phyloP scores from a whole-genome alignment of 2,329 filamentous ascomycete species.

The Verticillium dahliae region DNA sequence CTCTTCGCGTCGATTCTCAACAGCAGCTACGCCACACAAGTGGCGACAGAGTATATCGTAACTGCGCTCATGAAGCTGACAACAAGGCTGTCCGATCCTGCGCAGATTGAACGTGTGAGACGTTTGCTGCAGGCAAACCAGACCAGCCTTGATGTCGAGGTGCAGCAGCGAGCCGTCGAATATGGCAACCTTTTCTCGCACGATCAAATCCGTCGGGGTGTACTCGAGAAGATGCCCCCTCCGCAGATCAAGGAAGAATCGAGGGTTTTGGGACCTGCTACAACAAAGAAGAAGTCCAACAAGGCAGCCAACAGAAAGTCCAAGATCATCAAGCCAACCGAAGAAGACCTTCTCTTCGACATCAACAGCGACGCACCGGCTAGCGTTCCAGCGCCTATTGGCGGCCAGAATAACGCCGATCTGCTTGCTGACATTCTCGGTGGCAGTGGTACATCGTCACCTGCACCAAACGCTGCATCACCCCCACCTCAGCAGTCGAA shows the following conservation, averaged over 20 bases:
- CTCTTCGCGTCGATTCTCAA: conserved; percentile 88
- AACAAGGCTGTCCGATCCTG: conserved; percentile 72
- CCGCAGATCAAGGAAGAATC: conserved; percentile 96
- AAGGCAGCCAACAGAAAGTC: conserved; percentile 67
- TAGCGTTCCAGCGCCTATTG: conserved; percentile 40
- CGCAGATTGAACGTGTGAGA: conserved; percentile 82
- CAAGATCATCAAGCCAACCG: conserved; percentile 74
- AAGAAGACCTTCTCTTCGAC: conserved; percentile 86
- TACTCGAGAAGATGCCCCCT: conserved; percentile 95
- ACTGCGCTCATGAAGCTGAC: conserved; percentile 94
- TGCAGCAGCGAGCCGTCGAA: conserved; percentile 93
- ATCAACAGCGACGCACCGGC: conserved; percentile 70
- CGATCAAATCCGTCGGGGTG: conserved; percentile 79
- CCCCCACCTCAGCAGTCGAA: conserved; percentile 50
- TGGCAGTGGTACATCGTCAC: conserved; percentile 60
- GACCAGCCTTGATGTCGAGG: conserved; percentile 86
- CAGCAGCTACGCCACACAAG: conserved; percentile 88
- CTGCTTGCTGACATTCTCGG: conserved; percentile 88
- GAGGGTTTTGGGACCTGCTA: conserved; percentile 76
- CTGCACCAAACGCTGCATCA: conserved; percentile 33
- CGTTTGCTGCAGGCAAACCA: conserved; percentile 71
- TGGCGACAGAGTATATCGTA: conserved; percentile 91
- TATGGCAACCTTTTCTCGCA: conserved; percentile 92
- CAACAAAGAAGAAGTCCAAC: conserved; percentile 53
- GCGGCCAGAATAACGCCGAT: conserved; percentile 67